Percentiles rank a stretch among this genome's conserved stretches.
phyloP scores from a whole-genome alignment of 768 basidiomycete species.

The Brasilioporus rufonigricans region DNA sequence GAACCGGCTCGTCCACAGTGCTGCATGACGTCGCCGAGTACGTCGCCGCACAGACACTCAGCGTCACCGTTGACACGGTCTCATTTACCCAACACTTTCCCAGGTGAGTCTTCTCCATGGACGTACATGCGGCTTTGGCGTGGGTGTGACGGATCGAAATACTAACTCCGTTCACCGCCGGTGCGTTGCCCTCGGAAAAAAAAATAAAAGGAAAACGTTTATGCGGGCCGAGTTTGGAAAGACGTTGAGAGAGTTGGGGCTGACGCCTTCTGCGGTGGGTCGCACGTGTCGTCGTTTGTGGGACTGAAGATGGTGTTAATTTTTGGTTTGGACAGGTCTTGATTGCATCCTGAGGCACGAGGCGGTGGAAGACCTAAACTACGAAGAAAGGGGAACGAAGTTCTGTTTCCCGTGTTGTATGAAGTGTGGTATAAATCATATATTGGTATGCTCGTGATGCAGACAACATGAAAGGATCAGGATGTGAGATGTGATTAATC shows the following conservation, averaged over 20 bases:
- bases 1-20: constrained; percentile 47
- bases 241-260: constrained; percentile 76
- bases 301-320: too few relatives aligned
- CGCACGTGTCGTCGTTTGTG: background rate
- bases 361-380: too few relatives aligned
- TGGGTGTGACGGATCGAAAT: background rate
- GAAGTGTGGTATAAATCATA: too few relatives aligned
- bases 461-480: too few relatives aligned
- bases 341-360: constrained; percentile 48
- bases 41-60: constrained; percentile 69
- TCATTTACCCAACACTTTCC: constrained; percentile 82
- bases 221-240: constrained; percentile 69
- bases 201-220: constrained; percentile 63
- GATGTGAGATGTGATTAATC: too few relatives aligned
- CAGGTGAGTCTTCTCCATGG: constrained; percentile 66
- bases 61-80: constrained; percentile 75
- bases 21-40: constrained; percentile 86
- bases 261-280: constrained; percentile 83
- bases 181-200: background rate
- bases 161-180: background rate
- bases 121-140: too few relatives aligned
- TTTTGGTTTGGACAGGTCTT: constrained; percentile 46
- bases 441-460: too few relatives aligned
- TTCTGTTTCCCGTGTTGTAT: too few relatives aligned
- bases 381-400: too few relatives aligned